Evolutionary conservation across 768 basidiomycete species (phyloP).

Genomic region (Pisolithus marmoratus): DNA sequence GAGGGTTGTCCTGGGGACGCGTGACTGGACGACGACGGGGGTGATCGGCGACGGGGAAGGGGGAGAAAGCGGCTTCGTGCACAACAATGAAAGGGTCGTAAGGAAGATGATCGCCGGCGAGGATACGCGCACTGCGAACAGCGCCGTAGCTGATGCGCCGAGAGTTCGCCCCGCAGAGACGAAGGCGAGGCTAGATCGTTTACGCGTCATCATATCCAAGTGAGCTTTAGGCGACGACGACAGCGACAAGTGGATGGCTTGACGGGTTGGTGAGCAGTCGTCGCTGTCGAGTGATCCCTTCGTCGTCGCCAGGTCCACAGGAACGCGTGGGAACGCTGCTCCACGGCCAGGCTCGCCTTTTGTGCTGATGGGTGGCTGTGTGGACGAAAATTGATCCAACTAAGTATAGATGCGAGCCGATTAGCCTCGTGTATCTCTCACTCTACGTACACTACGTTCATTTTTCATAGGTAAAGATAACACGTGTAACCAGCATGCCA

Average conservation of each 20-base stretch:
- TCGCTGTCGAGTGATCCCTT: constrained; percentile 7
- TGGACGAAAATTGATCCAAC: too few relatives aligned
- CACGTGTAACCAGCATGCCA: neutral
- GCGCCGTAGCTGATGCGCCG: constrained; percentile 26
- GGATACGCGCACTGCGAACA: constrained; percentile 56
- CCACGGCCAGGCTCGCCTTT: constrained; percentile 18
- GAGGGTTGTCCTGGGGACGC: constrained; percentile 66
- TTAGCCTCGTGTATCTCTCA: too few relatives aligned
- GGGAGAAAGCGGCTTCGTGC: constrained; percentile 40
- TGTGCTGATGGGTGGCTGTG: constrained; percentile 29
- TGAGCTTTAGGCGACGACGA: neutral
- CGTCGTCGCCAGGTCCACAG: constrained; percentile 29
- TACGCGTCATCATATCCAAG: constrained; percentile 16
- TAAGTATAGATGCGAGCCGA: too few relatives aligned
- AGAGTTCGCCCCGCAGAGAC: constrained; percentile 16
- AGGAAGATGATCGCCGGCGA: constrained; percentile 66
- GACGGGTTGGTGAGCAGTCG: neutral
- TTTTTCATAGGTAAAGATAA: neutral
- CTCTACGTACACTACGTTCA: neutral
- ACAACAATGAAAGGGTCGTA: constrained; percentile 54
- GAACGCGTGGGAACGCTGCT: constrained; percentile 22
- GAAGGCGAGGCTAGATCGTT: constrained; percentile 14
- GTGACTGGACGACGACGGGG: constrained; percentile 66
- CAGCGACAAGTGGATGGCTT: neutral
- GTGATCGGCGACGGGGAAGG: constrained; percentile 58